Evolutionary conservation across 331 rosid genomes (phyloP), one percentile per base, ranked within the genome.

Genomic region (Pyracantha coccinea): DNA sequence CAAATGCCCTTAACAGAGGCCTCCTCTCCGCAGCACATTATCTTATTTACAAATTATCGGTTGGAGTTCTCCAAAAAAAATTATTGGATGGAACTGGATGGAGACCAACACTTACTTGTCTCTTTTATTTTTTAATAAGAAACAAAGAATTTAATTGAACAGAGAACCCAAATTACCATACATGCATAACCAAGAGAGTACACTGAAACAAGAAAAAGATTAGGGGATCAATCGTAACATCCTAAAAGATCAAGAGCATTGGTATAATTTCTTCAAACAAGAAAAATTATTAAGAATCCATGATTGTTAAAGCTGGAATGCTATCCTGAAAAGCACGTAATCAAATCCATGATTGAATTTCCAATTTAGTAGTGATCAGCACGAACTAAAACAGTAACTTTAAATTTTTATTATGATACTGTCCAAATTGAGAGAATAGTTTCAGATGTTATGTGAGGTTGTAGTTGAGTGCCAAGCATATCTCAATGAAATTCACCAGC

Each of bases 401-500:
- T 2, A 50, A 53, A 29, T 25, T 12, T 31, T 54, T 19, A 32
- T 7, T 19, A 35, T 4, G 23, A 71, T 32, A n/a, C 8, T 24
- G 66, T 21, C 71, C 33, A 62, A 62, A 55, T 50, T 32, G 7
- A 28, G 24, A 23, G 57, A 69, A 69, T 21, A 52, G 17, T 52
- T 69, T 47, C 57, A 67, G 15, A 55, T 17, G 7, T 29, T 33
- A 68, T 15, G 35, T 8, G 29, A 65, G 29, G 21, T 47, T 47
- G 54, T 47, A 2, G 54, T 47, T 47, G 54, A 47, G 20, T 68
- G 58, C 21, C 28, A 54, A 38, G 35, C 58, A 19, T 28, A 9
- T 70, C 33, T 20, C 12, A 50, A 68, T 52, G 53, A 61, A 50
- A 61, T 15, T 75, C 68, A 67, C 72, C 52, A 76, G 47, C 38